These are phyloP conservation scores for Fusarium gaditjirri DNA, from an alignment of 2,329 filamentous ascomycete genomes.

Conservation along the genomic window DNA sequence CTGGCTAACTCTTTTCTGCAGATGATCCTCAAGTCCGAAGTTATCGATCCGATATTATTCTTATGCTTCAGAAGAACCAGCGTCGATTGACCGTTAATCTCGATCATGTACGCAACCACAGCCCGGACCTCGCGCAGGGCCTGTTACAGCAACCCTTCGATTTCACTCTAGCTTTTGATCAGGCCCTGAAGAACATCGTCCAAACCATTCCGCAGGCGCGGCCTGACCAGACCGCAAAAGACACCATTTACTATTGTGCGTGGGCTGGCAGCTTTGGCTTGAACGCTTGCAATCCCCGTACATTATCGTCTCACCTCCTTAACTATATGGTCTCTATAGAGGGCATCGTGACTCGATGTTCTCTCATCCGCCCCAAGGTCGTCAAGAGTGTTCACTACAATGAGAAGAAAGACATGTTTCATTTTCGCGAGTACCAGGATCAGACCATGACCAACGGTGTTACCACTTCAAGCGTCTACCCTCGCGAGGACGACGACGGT, in stretches of 20 bases:
- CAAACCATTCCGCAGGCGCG: conserved; percentile 80
- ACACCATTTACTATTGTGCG: conserved; percentile 95
- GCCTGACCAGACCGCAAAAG: conserved; percentile 78
- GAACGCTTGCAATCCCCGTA: conserved; percentile 93
- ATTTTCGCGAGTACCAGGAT: conserved; percentile 90
- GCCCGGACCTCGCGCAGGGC: conserved; percentile 79
- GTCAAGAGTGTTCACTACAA: conserved; percentile 98
- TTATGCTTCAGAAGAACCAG: conserved; percentile 76
- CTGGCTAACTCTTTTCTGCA: conserved; percentile 42
- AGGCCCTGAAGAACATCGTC: conserved; percentile 88
- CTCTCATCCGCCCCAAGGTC: conserved; percentile 95
- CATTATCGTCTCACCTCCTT: conserved; percentile 85
- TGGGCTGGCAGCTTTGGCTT: conserved; percentile 96
- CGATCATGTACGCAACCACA: conserved; percentile 92
- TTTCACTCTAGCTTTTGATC: conserved; percentile 87
- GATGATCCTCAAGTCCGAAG: conserved; percentile 69
- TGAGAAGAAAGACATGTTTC: conserved; percentile 85
- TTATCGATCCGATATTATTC: conserved; percentile 89
- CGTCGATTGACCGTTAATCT: conserved; percentile 78
- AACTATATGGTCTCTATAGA: conserved; percentile 98
- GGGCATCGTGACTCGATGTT: conserved; percentile 96
- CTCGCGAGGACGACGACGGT: conserved; percentile 90
- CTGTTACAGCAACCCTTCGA: conserved; percentile 90
- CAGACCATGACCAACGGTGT: conserved; percentile 97
- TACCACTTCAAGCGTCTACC: conserved; percentile 91